Base-by-base conservation (phyloP, 2,329 filamentous ascomycete species). In the Colletotrichum sp. region DNA sequence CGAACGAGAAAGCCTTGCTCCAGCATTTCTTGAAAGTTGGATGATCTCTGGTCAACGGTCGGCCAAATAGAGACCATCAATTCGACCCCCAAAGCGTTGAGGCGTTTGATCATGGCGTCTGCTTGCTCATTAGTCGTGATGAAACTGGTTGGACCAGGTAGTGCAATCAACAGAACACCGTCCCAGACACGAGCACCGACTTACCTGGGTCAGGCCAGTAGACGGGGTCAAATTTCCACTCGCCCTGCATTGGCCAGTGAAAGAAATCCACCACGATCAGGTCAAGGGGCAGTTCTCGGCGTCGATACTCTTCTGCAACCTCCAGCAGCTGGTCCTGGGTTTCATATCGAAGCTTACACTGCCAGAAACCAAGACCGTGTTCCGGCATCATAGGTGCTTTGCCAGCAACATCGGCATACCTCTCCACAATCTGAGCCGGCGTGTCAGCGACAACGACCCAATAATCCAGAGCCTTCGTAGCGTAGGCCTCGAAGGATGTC, bases 51-150 rank as follows among this genome's bases (percentile, higher is more conserved):
- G 36, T 78, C 78, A 67, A 84, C 79, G 9, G 92, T 93, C 0
- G 92, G 92, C 92, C 93, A 94, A 78, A 94, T 89, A 0, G 91
- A 93, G 1, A 94, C 91, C 91, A 94, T 93, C 4, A 93, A 86
- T 79, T 94, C 91, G 63, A 94, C 89, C 0, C 87, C 86, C 76
- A 94, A 81, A 0, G 87, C 85, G 44, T 90, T 86, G 2, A 94
- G 86, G 80, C 93, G 92, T 49, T 86, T 84, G 21, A 59, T 18
- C 55, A 59, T 59, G 26, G 55, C 24, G 16, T 59, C 55, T 59
- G 13, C 21, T 18, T 15, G 21, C 21, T 28, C 21, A 28, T 59
- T 59, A 59, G 55, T 18, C n/a, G n/a, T 49, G 44, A 21, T 49
- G 44, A 49, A 49, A 49, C 3, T 49, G n/a, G 9, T 7, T 49